Conservation (phyloP, 352 stramenopile species). For the Phytophthora sansomeana region DNA sequence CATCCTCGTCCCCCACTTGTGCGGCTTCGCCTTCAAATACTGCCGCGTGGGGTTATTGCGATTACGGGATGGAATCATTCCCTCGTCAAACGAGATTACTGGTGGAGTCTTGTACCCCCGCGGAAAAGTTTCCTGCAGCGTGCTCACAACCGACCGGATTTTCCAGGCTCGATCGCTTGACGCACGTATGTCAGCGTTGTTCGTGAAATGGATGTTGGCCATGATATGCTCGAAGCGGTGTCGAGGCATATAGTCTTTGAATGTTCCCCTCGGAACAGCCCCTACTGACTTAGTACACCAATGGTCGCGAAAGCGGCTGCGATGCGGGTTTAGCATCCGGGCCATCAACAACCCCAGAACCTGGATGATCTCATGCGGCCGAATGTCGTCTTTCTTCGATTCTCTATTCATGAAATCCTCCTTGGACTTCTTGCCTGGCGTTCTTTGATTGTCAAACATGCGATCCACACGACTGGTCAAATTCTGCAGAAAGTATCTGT, state of each 20-base stretch:
- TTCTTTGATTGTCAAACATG: conserved; percentile 11
- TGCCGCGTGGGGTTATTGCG: conserved; percentile 18
- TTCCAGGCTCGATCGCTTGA: conserved; percentile 2
- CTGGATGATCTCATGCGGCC: conserved; percentile 3
- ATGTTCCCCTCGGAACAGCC: conserved; percentile 13
- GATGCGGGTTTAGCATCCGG: conserved; percentile 6
- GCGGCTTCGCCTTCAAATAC: conserved; percentile 10
- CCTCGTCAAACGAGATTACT: conserved; percentile 17
- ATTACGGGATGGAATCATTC: neutral
- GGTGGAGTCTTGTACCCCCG: neutral
- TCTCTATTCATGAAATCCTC: conserved; percentile 1
- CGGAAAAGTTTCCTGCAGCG: neutral
- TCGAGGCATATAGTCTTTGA: conserved; percentile 15
- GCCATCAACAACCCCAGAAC: conserved; percentile 7
- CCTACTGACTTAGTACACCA: neutral
- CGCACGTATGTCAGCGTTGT: conserved; percentile 3
- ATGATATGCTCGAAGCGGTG: conserved; percentile 24
- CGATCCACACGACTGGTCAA: neutral
- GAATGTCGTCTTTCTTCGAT: conserved; percentile 6
- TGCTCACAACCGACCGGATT: neutral
- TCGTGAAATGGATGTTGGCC: conserved; percentile 17
- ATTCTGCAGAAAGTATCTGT: conserved; percentile 4
- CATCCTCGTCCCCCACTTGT: conserved; percentile 23
- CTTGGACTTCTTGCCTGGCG: neutral
- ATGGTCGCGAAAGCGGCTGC: conserved; percentile 2